Percentiles rank a stretch among this genome's conserved stretches.
These are phyloP conservation scores for Huntiella omanensis DNA, from an alignment of 2,329 filamentous ascomycete genomes.

Conservation along the genomic window DNA sequence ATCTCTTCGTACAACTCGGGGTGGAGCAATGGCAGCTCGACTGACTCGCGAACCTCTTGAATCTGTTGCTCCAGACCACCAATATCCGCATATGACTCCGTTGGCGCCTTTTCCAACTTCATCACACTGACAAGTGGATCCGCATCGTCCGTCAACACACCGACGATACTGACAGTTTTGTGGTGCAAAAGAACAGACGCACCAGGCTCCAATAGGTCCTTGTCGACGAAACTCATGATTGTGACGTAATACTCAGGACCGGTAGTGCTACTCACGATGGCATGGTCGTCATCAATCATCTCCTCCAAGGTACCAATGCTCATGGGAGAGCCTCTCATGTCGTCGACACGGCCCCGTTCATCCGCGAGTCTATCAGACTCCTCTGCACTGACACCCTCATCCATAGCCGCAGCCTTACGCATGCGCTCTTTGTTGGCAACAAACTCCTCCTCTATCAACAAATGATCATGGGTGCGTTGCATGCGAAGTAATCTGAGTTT, in stretches of 20 bases:
- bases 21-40: constrained; percentile 84
- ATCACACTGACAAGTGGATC: constrained; percentile 94
- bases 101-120: constrained; percentile 98
- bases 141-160: constrained; percentile 87
- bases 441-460: constrained; percentile 93
- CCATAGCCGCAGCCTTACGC: constrained; percentile 73
- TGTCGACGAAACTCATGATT: constrained; percentile 99
- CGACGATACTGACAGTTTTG: constrained; percentile 94
- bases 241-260: constrained; percentile 98
- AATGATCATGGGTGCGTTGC: constrained; percentile 96
- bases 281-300: constrained; percentile 97
- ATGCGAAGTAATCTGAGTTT: constrained; percentile 93
- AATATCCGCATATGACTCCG: constrained; percentile 96
- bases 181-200: constrained; percentile 91
- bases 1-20: constrained; percentile 98
- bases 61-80: constrained; percentile 90
- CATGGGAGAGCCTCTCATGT: constrained; percentile 98
- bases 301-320: constrained; percentile 94
- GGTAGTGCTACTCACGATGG: constrained; percentile 92
- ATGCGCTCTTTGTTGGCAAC: constrained; percentile 97
- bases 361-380: constrained; percentile 72
- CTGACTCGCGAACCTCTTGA: constrained; percentile 92
- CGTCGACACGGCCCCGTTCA: constrained; percentile 84
- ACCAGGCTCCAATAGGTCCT: constrained; percentile 89
- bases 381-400: constrained; percentile 47